phyloP scores from a whole-genome alignment of 805 yeast species.

The Debaryomyces maramus region DNA sequence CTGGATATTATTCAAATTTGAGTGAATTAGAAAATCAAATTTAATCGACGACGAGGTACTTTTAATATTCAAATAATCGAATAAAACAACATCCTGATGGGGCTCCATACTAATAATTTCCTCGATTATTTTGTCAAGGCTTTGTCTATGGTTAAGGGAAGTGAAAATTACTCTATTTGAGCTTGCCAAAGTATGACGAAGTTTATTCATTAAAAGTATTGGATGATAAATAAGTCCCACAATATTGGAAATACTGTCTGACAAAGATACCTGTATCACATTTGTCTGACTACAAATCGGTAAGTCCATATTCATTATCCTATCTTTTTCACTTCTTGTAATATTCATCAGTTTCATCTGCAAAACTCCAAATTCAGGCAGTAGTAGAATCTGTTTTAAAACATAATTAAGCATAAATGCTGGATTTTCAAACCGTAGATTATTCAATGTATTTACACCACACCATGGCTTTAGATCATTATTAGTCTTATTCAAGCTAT shows the following conservation, averaged over 20 bases:
- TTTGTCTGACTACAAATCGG: constrained; percentile 4
- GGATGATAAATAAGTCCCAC: constrained; percentile 21
- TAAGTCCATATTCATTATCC: constrained; percentile 5
- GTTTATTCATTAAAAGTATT: constrained; percentile 7
- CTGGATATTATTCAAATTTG: constrained; percentile 3
- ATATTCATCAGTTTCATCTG: not conserved
- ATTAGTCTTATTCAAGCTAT: not conserved
- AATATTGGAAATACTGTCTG: not conserved
- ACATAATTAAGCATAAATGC: constrained; percentile 7
- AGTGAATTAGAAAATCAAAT: not conserved
- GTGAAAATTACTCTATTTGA: constrained; percentile 5
- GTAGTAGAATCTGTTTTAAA: not conserved
- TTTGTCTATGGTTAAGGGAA: not conserved
- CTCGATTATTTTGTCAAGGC: not conserved
- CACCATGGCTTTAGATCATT: constrained; percentile 26
- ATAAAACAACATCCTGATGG: constrained; percentile 1
- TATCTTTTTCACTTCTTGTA: not conserved
- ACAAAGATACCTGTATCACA: constrained; percentile 1
- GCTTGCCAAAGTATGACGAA: constrained; percentile 8
- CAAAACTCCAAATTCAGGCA: not conserved
- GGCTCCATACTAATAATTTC: not conserved
- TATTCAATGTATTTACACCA: constrained; percentile 22
- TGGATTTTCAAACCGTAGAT: constrained; percentile 10
- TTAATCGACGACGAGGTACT: no score
- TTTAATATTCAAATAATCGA: not conserved